phyloP scores from a whole-genome alignment of 768 basidiomycete genomes.

The Rhodotorula sphaerocarpa region DNA sequence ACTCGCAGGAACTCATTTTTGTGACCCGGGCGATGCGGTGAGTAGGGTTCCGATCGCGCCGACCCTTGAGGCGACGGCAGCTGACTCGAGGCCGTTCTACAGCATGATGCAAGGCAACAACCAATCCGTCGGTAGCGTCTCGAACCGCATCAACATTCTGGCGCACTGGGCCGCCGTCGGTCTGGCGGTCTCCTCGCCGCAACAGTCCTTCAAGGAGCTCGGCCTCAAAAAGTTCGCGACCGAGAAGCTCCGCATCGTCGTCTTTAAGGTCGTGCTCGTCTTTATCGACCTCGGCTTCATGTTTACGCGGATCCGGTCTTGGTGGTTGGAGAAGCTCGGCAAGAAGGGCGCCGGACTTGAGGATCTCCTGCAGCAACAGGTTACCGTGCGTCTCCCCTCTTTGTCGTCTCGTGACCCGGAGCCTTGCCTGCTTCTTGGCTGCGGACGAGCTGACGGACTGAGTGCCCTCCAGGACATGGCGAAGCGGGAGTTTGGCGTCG shows the following conservation, averaged over 20 bases:
- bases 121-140: slow-evolving; percentile 71
- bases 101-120: slow-evolving; percentile 50
- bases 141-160: slow-evolving; percentile 82
- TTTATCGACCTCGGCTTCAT: slow-evolving; percentile 67
- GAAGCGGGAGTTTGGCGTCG: slow-evolving; percentile 69
- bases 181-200: slow-evolving; percentile 4
- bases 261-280: slow-evolving; percentile 60
- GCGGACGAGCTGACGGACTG: not conserved
- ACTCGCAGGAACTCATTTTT: slow-evolving; percentile 47
- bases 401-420: no score
- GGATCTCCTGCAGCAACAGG: slow-evolving; percentile 67
- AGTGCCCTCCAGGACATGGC: slow-evolving; percentile 50
- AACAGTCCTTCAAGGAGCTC: slow-evolving; percentile 43
- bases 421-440: no score
- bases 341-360: slow-evolving; percentile 57
- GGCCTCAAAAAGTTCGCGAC: slow-evolving; percentile 39
- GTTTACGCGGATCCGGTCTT: slow-evolving; percentile 50
- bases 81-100: not conserved
- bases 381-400: slow-evolving; percentile 48
- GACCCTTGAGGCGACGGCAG: not conserved
- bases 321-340: slow-evolving; percentile 46
- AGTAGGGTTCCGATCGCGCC: not conserved
- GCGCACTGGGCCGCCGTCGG: slow-evolving; percentile 58
- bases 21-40: slow-evolving; percentile 43
- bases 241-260: slow-evolving; percentile 48